Evolutionary conservation across 352 stramenopile genomes (phyloP).

Genomic region (Hyaloperonospora brassicae): DNA sequence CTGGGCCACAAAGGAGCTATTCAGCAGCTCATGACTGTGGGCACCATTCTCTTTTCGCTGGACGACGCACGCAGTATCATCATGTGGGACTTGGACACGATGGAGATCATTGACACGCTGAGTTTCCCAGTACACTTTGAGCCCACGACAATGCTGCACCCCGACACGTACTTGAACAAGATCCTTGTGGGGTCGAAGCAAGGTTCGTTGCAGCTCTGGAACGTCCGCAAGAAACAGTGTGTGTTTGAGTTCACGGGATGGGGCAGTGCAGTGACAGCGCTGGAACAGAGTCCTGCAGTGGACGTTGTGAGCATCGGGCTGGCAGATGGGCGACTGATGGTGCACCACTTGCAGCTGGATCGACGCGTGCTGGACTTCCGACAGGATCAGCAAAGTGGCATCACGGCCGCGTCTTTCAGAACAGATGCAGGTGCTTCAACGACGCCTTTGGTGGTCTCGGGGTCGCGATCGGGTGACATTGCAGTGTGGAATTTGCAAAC

Average conservation of each 20-base stretch:
- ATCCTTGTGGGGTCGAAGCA: conserved; percentile 82
- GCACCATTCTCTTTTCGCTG: conserved; percentile 63
- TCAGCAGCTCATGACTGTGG: conserved; percentile 44
- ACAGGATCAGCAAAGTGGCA: conserved; percentile 64
- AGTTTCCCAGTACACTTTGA: conserved; percentile 51
- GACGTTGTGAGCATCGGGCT: conserved; percentile 86
- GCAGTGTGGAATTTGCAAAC: conserved; percentile 88
- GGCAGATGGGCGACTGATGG: conserved; percentile 65
- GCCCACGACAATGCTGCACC: conserved; percentile 80
- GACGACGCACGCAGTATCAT: conserved; percentile 44
- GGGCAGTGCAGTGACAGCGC: conserved; percentile 50
- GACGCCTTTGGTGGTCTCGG: conserved; percentile 55
- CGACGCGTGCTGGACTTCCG: conserved; percentile 70
- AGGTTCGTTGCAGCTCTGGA: conserved; percentile 85
- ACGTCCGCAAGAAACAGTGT: conserved; percentile 84
- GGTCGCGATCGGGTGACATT: conserved; percentile 71
- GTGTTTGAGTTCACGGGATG: conserved; percentile 83
- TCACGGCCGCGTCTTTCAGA: conserved; percentile 85
- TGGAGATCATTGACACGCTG: conserved; percentile 50
- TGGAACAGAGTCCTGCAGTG: conserved; percentile 85
- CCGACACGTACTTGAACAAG: conserved; percentile 93
- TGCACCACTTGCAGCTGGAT: conserved; percentile 86
- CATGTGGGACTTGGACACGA: conserved; percentile 62
- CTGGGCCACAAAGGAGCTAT: conserved; percentile 48
- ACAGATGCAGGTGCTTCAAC: conserved; percentile 62